Percentiles rank a stretch among this genome's conserved stretches.
These are phyloP conservation scores for Cucumis sativus DNA, from an alignment of 306 rosid genomes.

Conservation along the genomic window Cucumber_9930_V3 NC_026661.2:13193501-13194000, in stretches of 20 bases:
- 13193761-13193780: background rate
- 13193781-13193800: background rate
- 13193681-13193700: constrained; percentile 61
- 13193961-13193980: background rate
- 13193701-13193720: constrained; percentile 64
- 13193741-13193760: background rate
- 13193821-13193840: background rate
- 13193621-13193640: constrained; percentile 69
- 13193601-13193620: constrained; percentile 58
- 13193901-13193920: background rate
- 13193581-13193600: constrained; percentile 60
- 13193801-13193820: background rate
- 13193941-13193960: background rate
- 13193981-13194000: background rate
- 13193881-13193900: background rate
- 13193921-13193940: background rate
- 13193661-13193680: constrained; percentile 67
- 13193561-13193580: background rate
- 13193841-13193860: background rate
- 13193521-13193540: background rate
- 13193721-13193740: constrained; percentile 54
- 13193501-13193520: background rate
- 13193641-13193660: constrained; percentile 65
- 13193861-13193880: background rate
- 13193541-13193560: background rate